Percentiles rank a stretch among this genome's conserved stretches.
Conservation (phyloP, 2,329 filamentous ascomycete species). For the Colletotrichum incanum region DNA sequence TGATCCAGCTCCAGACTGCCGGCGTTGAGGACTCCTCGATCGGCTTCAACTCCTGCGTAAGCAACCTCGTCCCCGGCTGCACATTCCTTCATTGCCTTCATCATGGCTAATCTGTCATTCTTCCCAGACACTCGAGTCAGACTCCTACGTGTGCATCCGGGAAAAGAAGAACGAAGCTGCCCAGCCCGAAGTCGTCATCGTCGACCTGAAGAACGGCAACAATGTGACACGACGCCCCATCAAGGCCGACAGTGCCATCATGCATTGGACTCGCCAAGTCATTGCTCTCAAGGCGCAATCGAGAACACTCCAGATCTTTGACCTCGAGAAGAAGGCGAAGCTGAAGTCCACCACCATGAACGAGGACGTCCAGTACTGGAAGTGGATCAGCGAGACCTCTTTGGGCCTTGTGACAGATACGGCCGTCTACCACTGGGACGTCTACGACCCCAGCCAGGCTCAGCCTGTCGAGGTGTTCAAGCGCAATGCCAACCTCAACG, state of each 20-base stretch:
- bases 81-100: conserved; percentile 79
- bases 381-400: conserved; percentile 94
- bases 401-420: conserved; percentile 92
- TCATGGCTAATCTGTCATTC: conserved; percentile 79
- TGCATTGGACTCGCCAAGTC: conserved; percentile 97
- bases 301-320: conserved; percentile 97
- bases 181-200: conserved; percentile 94
- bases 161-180: conserved; percentile 90
- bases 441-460: conserved; percentile 86
- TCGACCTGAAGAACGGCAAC: conserved; percentile 98
- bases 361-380: conserved; percentile 99
- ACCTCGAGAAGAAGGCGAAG: conserved; percentile 92
- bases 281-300: conserved; percentile 97
- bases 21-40: conserved; percentile 69
- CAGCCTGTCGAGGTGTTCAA: conserved; percentile 94
- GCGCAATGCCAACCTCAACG: conserved; percentile 89
- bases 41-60: conserved; percentile 86
- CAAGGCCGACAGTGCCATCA: conserved; percentile 99
- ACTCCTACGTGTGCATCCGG: conserved; percentile 95
- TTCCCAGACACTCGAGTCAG: conserved; percentile 93
- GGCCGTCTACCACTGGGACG: conserved; percentile 97
- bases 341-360: conserved; percentile 97
- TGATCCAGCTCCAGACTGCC: conserved; percentile 76
- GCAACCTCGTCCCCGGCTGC: conserved; percentile 48
- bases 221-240: conserved; percentile 95